A percentile compares a stretch with the other conserved stretches of the same genome.
phyloP scores from a whole-genome alignment of 2,329 filamentous ascomycete genomes.

The Colletotrichum godetiae region DNA sequence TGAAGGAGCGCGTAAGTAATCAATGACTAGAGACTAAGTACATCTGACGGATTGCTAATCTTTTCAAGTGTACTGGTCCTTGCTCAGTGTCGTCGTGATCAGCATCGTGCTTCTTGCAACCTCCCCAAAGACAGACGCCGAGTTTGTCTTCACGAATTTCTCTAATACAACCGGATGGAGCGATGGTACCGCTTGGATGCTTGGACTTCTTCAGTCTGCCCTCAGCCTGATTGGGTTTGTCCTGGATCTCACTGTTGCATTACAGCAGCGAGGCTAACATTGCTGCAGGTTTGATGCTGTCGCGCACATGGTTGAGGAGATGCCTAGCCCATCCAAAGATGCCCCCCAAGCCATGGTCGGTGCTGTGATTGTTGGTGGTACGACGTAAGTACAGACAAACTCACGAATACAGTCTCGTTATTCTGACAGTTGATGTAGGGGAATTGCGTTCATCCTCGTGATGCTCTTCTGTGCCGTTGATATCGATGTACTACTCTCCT shows the following conservation, averaged over 20 bases:
- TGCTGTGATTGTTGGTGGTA: constrained; percentile 52
- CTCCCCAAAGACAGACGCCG: constrained; percentile 54
- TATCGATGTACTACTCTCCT: constrained; percentile 50
- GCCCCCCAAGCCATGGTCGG: constrained; percentile 48
- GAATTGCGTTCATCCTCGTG: constrained; percentile 54
- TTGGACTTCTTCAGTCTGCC: constrained; percentile 56
- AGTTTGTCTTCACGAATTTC: constrained; percentile 57
- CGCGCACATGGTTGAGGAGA: constrained; percentile 47
- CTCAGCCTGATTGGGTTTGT: constrained; percentile 51
- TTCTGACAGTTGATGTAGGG: constrained; percentile 34
- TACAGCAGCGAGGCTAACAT: no score
- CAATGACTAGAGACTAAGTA: no score
- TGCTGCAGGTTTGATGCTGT: constrained; percentile 47
- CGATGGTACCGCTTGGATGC: constrained; percentile 58
- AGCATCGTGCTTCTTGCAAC: constrained; percentile 55
- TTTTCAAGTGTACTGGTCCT: constrained; percentile 52
- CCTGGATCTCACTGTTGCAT: no score
- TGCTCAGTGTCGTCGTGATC: constrained; percentile 55
- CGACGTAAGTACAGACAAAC: constrained; percentile 41
- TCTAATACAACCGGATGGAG: constrained; percentile 58
- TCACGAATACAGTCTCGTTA: fast-evolving
- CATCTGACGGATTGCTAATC: not conserved
- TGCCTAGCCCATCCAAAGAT: constrained; percentile 45
- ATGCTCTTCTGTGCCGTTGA: constrained; percentile 56
- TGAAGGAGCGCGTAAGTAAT: constrained; percentile 49